Conservation (phyloP, 2,329 filamentous ascomycete species). For the Corniculantispora saksenae region DNA sequence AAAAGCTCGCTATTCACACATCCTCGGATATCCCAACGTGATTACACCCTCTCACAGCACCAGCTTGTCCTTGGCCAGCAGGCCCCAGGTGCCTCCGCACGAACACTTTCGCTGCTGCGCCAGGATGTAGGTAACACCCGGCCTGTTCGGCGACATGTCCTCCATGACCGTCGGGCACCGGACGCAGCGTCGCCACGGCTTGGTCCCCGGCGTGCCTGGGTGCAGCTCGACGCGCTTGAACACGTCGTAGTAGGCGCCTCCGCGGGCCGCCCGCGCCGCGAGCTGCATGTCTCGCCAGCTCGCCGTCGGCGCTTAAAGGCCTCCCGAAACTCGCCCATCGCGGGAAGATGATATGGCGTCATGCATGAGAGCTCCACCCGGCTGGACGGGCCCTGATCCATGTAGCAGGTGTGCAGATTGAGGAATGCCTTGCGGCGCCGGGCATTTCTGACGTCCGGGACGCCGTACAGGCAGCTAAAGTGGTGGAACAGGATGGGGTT, state of each 20-base stretch:
- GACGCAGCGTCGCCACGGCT: conserved; percentile 44
- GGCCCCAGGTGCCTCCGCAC: conserved; percentile 55
- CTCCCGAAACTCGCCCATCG: no score
- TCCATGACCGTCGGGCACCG: conserved; percentile 68
- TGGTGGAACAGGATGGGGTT: no score
- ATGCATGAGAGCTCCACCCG: no score
- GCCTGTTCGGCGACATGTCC: conserved; percentile 50
- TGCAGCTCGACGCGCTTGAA: conserved; percentile 61
- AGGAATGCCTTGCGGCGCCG: no score
- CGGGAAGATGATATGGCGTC: no score
- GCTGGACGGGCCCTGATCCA: no score
- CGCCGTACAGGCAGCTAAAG: no score
- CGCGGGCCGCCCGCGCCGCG: conserved; percentile 37
- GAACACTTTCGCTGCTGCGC: conserved; percentile 56
- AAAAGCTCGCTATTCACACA: no score
- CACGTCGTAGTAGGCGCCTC: conserved; percentile 44
- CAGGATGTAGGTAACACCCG: conserved; percentile 55
- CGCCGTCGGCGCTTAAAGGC: no score
- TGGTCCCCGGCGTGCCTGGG: conserved; percentile 21
- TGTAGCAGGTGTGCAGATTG: no score
- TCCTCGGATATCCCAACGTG: background rate
- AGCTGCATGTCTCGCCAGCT: conserved; percentile 26
- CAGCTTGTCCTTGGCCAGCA: conserved; percentile 40
- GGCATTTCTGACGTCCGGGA: no score
- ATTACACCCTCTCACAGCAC: background rate